phyloP scores from a whole-genome alignment of 2,329 filamentous ascomycete species.

The Pezicula rhizophila region DNA sequence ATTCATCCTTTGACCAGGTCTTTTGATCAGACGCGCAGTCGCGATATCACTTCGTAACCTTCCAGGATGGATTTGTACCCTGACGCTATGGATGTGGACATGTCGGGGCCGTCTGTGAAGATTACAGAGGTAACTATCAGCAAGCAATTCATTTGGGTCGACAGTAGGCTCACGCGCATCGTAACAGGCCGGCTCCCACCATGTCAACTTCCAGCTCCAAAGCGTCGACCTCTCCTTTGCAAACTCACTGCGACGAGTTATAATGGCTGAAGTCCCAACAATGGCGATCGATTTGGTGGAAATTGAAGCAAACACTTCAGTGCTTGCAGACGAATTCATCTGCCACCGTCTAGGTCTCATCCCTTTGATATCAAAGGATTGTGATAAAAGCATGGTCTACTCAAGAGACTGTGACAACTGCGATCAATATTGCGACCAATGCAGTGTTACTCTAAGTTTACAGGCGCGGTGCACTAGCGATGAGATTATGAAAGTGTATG shows the following conservation, averaged over 20 bases:
- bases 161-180: constrained; percentile 16
- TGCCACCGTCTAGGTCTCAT: constrained; percentile 87
- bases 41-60: background rate
- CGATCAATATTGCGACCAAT: constrained; percentile 89
- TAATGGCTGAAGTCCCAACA: constrained; percentile 90
- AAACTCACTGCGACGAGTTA: constrained; percentile 84
- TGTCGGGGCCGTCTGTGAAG: constrained; percentile 37
- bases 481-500: constrained; percentile 90
- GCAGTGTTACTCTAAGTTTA: constrained; percentile 77
- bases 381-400: constrained; percentile 71
- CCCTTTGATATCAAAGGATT: constrained; percentile 77
- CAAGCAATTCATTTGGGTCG: background rate
- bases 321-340: constrained; percentile 93
- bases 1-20: background rate
- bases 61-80: constrained; percentile 38
- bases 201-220: constrained; percentile 86
- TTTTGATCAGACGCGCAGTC: background rate
- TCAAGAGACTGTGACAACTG: constrained; percentile 86
- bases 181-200: constrained; percentile 65
- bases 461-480: constrained; percentile 81
- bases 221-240: constrained; percentile 87
- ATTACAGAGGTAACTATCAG: constrained; percentile 34
- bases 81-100: constrained; percentile 36
- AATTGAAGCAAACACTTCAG: constrained; percentile 88
- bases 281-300: constrained; percentile 94